A percentile compares a stretch with the other conserved stretches of the same genome.
Conservation (phyloP, 1,284 basidiomycete genomes). For the Cryptococcus hybrid region DNA sequence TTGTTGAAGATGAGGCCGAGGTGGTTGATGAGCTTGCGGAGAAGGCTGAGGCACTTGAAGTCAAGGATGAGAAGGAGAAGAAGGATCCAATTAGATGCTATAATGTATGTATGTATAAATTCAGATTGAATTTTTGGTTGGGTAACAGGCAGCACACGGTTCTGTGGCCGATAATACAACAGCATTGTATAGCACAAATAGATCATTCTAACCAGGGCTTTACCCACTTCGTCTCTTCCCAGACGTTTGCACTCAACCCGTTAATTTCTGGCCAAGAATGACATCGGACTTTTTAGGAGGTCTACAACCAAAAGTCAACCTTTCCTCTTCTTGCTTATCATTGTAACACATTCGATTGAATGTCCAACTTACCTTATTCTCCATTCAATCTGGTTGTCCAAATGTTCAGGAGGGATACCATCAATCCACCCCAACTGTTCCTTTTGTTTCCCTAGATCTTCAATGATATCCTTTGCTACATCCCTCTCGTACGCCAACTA, state of each 20-base stretch:
- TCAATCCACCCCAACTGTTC: constrained; percentile 35
- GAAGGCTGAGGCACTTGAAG: constrained; percentile 21
- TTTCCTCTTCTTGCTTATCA: not conserved
- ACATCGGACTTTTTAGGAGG: constrained; percentile 47
- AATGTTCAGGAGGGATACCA: constrained; percentile 32
- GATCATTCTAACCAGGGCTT: constrained; percentile 27
- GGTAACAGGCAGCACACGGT: not conserved
- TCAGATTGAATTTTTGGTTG: not conserved
- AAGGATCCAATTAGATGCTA: not conserved
- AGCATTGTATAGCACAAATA: not conserved
- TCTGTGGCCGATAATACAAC: not conserved
- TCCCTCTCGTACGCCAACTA: constrained; percentile 47
- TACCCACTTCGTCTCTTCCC: constrained; percentile 48
- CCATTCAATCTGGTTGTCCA: constrained; percentile 25
- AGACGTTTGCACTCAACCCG: constrained; percentile 48
- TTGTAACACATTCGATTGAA: not conserved
- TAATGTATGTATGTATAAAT: constrained; percentile 6
- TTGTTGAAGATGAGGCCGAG: constrained; percentile 23
- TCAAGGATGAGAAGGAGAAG: constrained; percentile 7
- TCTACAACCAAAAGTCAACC: constrained; percentile 16
- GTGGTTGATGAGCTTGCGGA: constrained; percentile 26
- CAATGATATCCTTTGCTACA: constrained; percentile 31
- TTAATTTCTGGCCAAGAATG: constrained; percentile 51
- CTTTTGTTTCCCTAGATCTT: constrained; percentile 25
- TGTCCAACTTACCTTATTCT: constrained; percentile 20